Evolutionary conservation across 2,329 filamentous ascomycete species (phyloP), one percentile per base, ranked within the genome.

Genomic region (Trichophaea hybrida): DNA sequence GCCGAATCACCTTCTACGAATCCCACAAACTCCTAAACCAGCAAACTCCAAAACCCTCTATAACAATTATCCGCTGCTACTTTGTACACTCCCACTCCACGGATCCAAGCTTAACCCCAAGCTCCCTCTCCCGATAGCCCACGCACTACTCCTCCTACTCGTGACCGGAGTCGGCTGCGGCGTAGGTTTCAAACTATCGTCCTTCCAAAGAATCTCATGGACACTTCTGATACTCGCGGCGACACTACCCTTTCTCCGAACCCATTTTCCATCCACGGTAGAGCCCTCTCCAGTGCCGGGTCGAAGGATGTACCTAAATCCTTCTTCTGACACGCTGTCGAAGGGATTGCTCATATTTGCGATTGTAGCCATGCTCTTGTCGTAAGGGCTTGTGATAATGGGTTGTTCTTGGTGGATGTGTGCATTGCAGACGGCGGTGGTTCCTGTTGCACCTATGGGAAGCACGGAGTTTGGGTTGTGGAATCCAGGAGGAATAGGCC

Each of bases 61-160:
- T 12, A 49, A 49, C 44, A 2, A 49, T 49, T 24, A 49, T 17
- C 44, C 10, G 13, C 17, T 17, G 38, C 31, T 38, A 54, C 53
- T 35, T 31, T 44, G 5, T 7, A 55, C 53, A 32, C 24, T 37
- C 5, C 38, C 53, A 40, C 31, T 35, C 50, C 31, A 53, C 4
- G 10, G 4, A 33, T 55, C 53, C 6, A 55, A 43, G 10, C 24
- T 31, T 24, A 55, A 12, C 13, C 53, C 53, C 53, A 55, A 46
- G 31, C 53, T 55, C 35, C 53, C 53, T 37, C 44, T 40, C 5
- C 53, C 53, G 4, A 44, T n/a, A 17, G 53, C 53, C 53, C 53
- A 55, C 24, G 53, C 53, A 5, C 12, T 15, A 46, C 53, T 55
- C 24, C 53, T 15, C 40, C 53, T 15, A 55, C 53, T 55, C 12